A percentile compares a stretch with the other conserved stretches of the same genome.
Evolutionary conservation across 1,139 yeast genomes (phyloP).

Genomic region (Saccharomycopsis hybrid): DNA sequence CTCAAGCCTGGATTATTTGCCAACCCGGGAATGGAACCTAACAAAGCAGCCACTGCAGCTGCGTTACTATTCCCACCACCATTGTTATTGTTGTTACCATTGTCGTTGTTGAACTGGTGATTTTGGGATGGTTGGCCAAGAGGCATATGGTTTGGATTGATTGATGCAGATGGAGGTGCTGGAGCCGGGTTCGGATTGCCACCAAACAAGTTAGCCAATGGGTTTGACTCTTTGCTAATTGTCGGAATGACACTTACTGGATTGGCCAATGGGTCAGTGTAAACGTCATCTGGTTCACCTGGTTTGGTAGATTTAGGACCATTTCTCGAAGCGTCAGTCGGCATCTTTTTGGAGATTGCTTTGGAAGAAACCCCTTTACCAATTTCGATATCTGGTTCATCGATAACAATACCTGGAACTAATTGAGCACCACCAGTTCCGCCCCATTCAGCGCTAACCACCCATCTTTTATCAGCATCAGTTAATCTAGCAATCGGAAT

Average conservation of each 20-base stretch:
- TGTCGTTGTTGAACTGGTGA: no score
- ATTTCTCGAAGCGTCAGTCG: constrained; percentile 77
- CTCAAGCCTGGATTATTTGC: constrained; percentile 10
- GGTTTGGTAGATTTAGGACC: constrained; percentile 79
- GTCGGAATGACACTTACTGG: constrained; percentile 32
- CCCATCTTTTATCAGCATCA: constrained; percentile 91
- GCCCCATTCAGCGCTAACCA: constrained; percentile 89
- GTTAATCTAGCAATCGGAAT: constrained; percentile 84
- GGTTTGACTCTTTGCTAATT: constrained; percentile 33
- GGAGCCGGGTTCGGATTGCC: constrained; percentile 15
- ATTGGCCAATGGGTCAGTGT: constrained; percentile 36
- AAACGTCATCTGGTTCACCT: constrained; percentile 45
- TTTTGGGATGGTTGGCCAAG: background rate
- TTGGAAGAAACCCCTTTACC: constrained; percentile 93
- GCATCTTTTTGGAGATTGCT: constrained; percentile 84
- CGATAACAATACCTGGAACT: constrained; percentile 75
- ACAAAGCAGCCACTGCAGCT: constrained; percentile 20
- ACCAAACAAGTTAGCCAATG: constrained; percentile 45
- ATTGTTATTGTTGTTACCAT: background rate
- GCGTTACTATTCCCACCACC: constrained; percentile 1
- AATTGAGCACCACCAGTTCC: constrained; percentile 93
- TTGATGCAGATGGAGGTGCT: no score
- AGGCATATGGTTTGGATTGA: background rate
- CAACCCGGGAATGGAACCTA: constrained; percentile 20
- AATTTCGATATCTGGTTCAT: constrained; percentile 95